These are phyloP conservation scores for Mortierella sp. DNA, from an alignment of 371 early-diverging fungal genomes.

Conservation along the genomic window DNA sequence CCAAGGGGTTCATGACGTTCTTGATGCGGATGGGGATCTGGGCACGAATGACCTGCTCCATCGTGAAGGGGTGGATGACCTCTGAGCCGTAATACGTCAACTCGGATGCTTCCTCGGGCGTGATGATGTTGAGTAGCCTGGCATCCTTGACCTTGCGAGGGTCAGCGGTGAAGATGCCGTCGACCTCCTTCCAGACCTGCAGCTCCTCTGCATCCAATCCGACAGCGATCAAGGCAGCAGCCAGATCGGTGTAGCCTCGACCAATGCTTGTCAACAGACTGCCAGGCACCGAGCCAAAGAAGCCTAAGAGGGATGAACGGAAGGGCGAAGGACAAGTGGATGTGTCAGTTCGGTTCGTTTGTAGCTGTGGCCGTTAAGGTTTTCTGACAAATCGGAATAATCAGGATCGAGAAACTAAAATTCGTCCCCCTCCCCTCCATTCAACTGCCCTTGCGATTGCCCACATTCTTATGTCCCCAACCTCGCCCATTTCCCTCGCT, in stretches of 20 bases:
- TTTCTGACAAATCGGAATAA: not conserved
- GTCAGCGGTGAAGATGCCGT: constrained; percentile 98
- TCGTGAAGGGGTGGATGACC: constrained; percentile 99
- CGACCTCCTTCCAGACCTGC: constrained; percentile 99
- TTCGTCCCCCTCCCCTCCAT: not conserved
- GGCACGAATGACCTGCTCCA: constrained; percentile 98
- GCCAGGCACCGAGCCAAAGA: constrained; percentile 97
- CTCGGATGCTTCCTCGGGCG: constrained; percentile 99
- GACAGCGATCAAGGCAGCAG: constrained; percentile 95
- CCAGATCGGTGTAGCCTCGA: constrained; percentile 98
- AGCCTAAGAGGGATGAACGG: constrained; percentile 65
- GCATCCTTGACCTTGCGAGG: constrained; percentile 95
- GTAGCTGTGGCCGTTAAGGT: too few relatives aligned
- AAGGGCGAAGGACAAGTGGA: not conserved
- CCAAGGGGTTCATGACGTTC: constrained; percentile 94
- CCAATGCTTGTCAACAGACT: constrained; percentile 92
- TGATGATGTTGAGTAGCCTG: constrained; percentile 88
- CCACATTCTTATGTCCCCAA: not conserved
- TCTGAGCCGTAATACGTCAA: constrained; percentile 98
- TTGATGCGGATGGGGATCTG: constrained; percentile 98
- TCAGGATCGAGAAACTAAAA: not conserved
- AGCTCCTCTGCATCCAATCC: constrained; percentile 93
- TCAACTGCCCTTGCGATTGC: not conserved
- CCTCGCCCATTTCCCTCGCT: not conserved
- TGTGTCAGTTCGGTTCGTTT: too few relatives aligned